These are phyloP conservation scores for Psilocybe cubensis DNA, from an alignment of 768 basidiomycete genomes.

Conservation along the genomic window DNA sequence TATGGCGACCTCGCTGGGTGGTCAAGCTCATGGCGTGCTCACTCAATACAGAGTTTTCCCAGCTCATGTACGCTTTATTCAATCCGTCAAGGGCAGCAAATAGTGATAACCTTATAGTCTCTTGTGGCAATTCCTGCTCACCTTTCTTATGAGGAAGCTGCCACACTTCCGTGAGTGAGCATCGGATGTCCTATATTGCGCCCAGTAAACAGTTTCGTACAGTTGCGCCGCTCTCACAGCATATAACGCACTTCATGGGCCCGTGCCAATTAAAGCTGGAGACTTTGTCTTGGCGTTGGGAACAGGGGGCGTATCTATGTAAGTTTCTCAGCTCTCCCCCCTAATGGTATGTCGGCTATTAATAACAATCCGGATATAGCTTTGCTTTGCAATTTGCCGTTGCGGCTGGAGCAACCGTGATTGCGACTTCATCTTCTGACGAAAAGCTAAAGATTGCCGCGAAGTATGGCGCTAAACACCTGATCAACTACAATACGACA, in stretches of 20 bases:
- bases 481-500: slow-evolving; percentile 65
- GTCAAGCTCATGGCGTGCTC: slow-evolving; percentile 52
- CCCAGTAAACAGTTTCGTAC: background rate
- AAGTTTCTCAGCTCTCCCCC: slow-evolving; percentile 9
- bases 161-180: slow-evolving; percentile 56
- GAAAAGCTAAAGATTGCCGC: slow-evolving; percentile 57
- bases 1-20: slow-evolving; percentile 45
- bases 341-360: background rate
- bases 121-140: slow-evolving; percentile 59
- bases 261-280: slow-evolving; percentile 55
- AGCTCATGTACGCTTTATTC: slow-evolving; percentile 18
- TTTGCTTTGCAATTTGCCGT: slow-evolving; percentile 65
- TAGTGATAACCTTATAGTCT: slow-evolving; percentile 32
- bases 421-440: slow-evolving; percentile 70
- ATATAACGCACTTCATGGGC: slow-evolving; percentile 60
- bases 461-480: slow-evolving; percentile 54
- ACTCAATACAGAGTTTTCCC: slow-evolving; percentile 54
- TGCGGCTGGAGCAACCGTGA: slow-evolving; percentile 64
- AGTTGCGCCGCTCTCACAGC: slow-evolving; percentile 66
- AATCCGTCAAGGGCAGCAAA: background rate
- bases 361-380: slow-evolving; percentile 24
- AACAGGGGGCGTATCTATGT: slow-evolving; percentile 65
- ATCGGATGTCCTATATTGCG: no score
- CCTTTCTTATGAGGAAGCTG: slow-evolving; percentile 65
- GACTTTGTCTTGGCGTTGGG: slow-evolving; percentile 61